Conservation (phyloP, 768 basidiomycete genomes). For the Chalciporus sphaerocephalus region DNA sequence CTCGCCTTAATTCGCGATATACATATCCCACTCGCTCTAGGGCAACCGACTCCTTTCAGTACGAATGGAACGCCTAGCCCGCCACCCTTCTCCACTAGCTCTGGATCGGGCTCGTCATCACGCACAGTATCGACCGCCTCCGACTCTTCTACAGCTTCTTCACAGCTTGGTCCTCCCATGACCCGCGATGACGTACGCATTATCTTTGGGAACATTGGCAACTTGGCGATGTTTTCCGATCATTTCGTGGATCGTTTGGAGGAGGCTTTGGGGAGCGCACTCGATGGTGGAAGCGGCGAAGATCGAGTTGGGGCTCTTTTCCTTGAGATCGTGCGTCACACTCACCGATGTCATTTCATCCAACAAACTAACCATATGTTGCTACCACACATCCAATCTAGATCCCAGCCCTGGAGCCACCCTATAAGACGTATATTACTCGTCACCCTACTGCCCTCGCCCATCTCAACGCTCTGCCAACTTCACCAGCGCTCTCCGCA, state of each 20-base stretch:
- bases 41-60: constrained; percentile 39
- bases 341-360: not conserved
- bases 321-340: constrained; percentile 55
- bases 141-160: constrained; percentile 48
- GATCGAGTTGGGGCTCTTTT: constrained; percentile 72
- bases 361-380: not conserved
- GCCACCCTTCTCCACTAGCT: constrained; percentile 29
- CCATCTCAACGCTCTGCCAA: constrained; percentile 49
- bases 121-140: constrained; percentile 44
- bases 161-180: constrained; percentile 57
- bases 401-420: constrained; percentile 66
- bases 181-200: constrained; percentile 61
- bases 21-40: constrained; percentile 71
- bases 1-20: constrained; percentile 72
- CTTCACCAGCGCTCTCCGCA: constrained; percentile 45
- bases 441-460: constrained; percentile 71
- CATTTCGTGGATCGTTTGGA: constrained; percentile 61
- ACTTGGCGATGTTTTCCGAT: constrained; percentile 71
- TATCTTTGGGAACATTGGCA: constrained; percentile 74
- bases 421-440: constrained; percentile 79
- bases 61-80: constrained; percentile 23
- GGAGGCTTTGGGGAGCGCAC: constrained; percentile 54
- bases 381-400: constrained; percentile 26
- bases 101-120: constrained; percentile 35
- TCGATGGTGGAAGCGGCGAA: constrained; percentile 63